These are phyloP conservation scores for Arctostaphylos glauca DNA, from an alignment of 148 eudicot species.

Conservation along the genomic window DNA sequence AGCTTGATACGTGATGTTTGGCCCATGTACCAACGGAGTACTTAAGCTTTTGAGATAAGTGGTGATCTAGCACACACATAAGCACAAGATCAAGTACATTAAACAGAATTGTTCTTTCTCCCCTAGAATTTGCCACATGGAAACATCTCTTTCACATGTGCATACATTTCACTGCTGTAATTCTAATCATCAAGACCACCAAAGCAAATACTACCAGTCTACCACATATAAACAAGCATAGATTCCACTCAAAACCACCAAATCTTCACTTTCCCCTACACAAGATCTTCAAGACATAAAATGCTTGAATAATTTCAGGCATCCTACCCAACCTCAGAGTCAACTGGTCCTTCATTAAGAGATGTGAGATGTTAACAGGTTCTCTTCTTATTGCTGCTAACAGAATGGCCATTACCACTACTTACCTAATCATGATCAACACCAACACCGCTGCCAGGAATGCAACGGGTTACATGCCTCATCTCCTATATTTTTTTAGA, in stretches of 20 bases:
- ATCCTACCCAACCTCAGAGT: neutral
- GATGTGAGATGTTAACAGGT: neutral
- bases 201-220: neutral
- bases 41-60: neutral
- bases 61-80: neutral
- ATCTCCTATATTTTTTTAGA: neutral
- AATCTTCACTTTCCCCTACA: neutral
- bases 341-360: neutral
- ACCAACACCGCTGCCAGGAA: neutral
- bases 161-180: neutral
- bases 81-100: neutral
- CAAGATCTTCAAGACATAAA: neutral
- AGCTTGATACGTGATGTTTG: neutral
- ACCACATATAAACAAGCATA: neutral
- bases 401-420: neutral
- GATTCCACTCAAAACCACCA: neutral
- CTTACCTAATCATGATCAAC: neutral
- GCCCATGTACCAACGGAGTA: neutral
- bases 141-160: neutral
- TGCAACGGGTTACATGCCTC: neutral
- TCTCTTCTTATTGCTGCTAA: neutral
- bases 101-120: neutral
- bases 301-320: neutral
- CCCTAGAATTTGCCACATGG: neutral
- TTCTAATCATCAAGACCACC: neutral